These are phyloP conservation scores for Suhomyces chickasaworum DNA, from an alignment of 1,139 yeast genomes.

Conservation along the genomic window DNA sequence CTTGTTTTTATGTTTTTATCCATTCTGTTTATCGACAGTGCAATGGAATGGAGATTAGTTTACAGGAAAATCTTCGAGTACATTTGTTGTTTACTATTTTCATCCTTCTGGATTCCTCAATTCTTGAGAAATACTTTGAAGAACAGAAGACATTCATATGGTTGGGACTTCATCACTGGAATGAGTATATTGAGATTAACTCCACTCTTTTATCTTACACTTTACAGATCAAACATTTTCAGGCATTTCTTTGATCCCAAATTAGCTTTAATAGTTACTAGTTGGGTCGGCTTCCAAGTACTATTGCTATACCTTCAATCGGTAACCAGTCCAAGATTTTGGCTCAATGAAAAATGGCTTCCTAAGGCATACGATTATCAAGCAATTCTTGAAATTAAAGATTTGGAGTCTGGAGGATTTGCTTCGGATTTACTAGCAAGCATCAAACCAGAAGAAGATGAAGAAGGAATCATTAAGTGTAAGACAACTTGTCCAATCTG, in stretches of 20 bases:
- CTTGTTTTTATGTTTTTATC: conserved; percentile 61
- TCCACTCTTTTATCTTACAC: conserved; percentile 66
- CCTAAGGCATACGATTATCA: conserved; percentile 86
- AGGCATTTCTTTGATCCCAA: conserved; percentile 59
- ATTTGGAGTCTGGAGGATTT: conserved; percentile 59
- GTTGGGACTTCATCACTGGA: conserved; percentile 71
- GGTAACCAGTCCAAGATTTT: conserved; percentile 76
- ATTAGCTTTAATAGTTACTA: conserved; percentile 45
- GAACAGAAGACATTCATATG: conserved; percentile 67
- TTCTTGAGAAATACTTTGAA: conserved; percentile 74
- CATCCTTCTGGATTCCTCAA: conserved; percentile 92
- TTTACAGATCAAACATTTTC: conserved; percentile 44
- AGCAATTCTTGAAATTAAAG: conserved; percentile 59
- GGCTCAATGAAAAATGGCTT: conserved; percentile 71
- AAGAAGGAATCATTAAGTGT: conserved; percentile 31
- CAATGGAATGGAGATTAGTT: conserved; percentile 64
- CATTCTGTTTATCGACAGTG: conserved; percentile 58
- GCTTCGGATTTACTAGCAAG: conserved; percentile 39
- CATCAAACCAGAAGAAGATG: conserved; percentile 34
- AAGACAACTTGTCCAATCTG: conserved; percentile 82
- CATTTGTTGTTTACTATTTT: conserved; percentile 49
- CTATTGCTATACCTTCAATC: conserved; percentile 60
- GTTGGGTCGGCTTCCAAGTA: conserved; percentile 63
- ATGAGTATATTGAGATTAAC: conserved; percentile 61
- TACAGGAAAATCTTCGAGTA: conserved; percentile 63